Evolutionary conservation across 176 grass and related monocot species (phyloP).

Genomic region (Typha latifolia): DNA sequence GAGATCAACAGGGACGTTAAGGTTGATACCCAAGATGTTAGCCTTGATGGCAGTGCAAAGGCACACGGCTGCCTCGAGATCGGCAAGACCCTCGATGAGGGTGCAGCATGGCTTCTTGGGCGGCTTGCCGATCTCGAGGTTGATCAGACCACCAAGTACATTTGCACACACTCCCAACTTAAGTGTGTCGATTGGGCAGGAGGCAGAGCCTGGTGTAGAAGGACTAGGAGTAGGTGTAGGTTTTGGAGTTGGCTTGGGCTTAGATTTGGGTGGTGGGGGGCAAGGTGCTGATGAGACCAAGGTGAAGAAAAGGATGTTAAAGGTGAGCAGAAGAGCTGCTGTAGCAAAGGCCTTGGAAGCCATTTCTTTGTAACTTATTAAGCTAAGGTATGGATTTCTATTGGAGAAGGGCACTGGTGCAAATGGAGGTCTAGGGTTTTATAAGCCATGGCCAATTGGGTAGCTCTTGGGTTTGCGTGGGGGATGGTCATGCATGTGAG

Average conservation of each 20-base stretch:
- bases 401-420: neutral
- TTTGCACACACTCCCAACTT: constrained; percentile 64
- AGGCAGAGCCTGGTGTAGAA: constrained; percentile 5
- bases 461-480: neutral
- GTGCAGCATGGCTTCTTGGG: constrained; percentile 76
- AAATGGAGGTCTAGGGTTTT: neutral
- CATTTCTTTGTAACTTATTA: constrained; percentile 21
- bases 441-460: neutral
- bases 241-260: neutral
- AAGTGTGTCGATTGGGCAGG: constrained; percentile 61
- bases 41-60: constrained; percentile 87
- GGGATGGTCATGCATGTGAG: neutral
- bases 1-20: constrained; percentile 69
- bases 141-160: constrained; percentile 51
- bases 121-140: constrained; percentile 41
- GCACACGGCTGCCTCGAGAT: constrained; percentile 67
- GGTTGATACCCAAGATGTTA: constrained; percentile 59
- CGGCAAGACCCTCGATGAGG: constrained; percentile 52
- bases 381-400: neutral
- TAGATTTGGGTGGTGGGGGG: constrained; percentile 19
- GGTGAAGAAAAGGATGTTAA: constrained; percentile 45
- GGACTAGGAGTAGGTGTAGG: neutral
- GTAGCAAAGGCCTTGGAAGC: constrained; percentile 27
- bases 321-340: constrained; percentile 30
- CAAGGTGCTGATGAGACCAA: constrained; percentile 1